Evolutionary conservation across 495 filamentous ascomycete genomes (phyloP), one percentile per base, ranked within the genome.

Genomic region (Aspergillus baeticus): DNA sequence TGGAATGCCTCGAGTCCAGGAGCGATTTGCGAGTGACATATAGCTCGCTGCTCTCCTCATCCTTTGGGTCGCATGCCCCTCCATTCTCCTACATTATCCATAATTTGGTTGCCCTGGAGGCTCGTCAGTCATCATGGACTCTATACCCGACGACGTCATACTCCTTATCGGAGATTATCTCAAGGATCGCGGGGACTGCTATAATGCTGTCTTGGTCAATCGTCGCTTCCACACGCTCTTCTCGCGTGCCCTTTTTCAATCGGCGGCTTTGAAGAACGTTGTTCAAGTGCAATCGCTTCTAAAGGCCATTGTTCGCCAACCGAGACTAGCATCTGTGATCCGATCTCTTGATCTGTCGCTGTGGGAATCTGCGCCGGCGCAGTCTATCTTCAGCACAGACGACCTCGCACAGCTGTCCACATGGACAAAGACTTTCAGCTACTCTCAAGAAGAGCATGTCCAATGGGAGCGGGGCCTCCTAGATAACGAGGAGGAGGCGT

Each of bases 211-310:
- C 26, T 64, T 74, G 35, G 64, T 67, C 17, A 70, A 56, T 37
- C 62, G 31, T 8, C 64, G 59, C 17, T 74, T 74, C 20, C 62
- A 72, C 22, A 57, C 67, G n/a, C 42, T 72, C 5, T 71, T 72
- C 26, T 54, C 67, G 10, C 58, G 64, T 4, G 47, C 69, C 6
- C 45, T 71, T 5, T 74, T 69, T 36, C 58, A 60, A 35, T 44
- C 47, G 1, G 69, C 59, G 0, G 31, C 52, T 0, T 44, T 74
- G 14, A 59, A 63, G 35, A 55, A 46, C 26, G 63, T 63, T 57
- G 21, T 34, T 1, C 54, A 63, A 10, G 46, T 59, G 10, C 55
- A 55, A 3, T 68, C 63, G 0, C 71, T 74, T 20, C n/a, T 69
- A 5, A 37, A 46, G 33, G 62, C 62, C 18, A 49, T 72, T 20